Evolutionary conservation across 2,329 filamentous ascomycete species (phyloP), one percentile per base, ranked within the genome.

Genomic region (Chrysoporthe austroafricana): DNA sequence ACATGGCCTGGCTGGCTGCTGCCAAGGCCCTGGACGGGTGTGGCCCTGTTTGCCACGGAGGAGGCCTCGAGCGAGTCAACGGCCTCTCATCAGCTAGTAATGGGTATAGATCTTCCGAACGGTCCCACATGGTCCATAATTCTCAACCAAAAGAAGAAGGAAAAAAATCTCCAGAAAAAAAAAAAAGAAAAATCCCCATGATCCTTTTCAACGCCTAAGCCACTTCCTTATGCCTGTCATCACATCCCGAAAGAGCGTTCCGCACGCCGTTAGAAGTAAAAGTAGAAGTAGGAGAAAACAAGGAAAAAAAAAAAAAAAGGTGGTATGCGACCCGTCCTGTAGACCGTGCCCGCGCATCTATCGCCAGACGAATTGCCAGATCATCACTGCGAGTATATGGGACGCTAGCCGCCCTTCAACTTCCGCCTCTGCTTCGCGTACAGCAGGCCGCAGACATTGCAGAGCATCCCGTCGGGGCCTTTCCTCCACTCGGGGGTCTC

Each of bases 401-500:
- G 9, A 32, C 44, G 36, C 21, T 26, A 60, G 16, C 34, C 16
- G n/a, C 56, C 43, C 66, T 61, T 70, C 54, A 61, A 46, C n/a
- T 66, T 70, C 11, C 63, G 58, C 42, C 42, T 70, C 48, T 64
- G 60, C 46, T 69, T 71, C 26, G 64, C 63, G 11, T 70, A 71
- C 21, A 71, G 11, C 63, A 71, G 44, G 16, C 70, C 70, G 59
- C 70, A 71, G 2, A 67, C 63, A 18, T 71, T 71, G 7, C 70
- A 71, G n/a, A 71, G 66, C 43, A 66, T 18, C 8, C 70, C 70
- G 32, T 70, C 66, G 1, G 70, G 66, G 14, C 70, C 70, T 50
- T 63, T 66, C 11, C 70, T 68, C 70, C 70, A 71, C 58, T 71
- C 66, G 14, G 70, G 70, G 2, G 70, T 71, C 34, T 70, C 68